These are phyloP conservation scores for Rhynchospora breviuscula DNA, from an alignment of 176 grass and related monocot species.

Conservation along the genomic window DNA sequence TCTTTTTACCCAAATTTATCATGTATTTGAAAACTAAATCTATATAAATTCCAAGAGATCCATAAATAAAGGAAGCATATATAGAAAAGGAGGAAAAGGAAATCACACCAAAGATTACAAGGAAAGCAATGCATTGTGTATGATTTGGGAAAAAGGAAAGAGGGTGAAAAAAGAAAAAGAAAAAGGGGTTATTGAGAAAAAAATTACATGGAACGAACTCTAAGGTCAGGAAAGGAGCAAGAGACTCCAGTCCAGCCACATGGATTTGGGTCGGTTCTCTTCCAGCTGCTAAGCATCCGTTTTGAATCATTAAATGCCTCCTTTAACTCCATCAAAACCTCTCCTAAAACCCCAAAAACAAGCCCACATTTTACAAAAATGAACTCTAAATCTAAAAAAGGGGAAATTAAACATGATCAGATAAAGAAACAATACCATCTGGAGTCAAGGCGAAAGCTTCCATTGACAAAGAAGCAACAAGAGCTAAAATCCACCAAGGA, in stretches of 20 bases:
- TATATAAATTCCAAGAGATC: slow-evolving; percentile 3
- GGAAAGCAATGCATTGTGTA: background rate
- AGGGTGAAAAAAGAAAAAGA: background rate
- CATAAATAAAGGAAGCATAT: background rate
- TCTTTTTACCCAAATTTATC: slow-evolving; percentile 11
- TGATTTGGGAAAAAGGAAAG: background rate
- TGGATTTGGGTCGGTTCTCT: slow-evolving; percentile 46
- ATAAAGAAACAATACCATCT: slow-evolving; percentile 44
- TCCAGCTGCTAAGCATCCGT: slow-evolving; percentile 60
- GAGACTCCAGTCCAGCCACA: slow-evolving; percentile 85
- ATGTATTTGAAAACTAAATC: slow-evolving; percentile 10
- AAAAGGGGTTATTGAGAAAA: background rate
- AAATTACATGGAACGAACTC: slow-evolving; percentile 83
- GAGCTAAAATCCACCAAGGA: background rate
- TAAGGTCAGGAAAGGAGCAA: slow-evolving; percentile 94
- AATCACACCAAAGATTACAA: no score
- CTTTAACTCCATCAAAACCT: slow-evolving; percentile 77
- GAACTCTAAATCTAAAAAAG: background rate
- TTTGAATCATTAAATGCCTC: slow-evolving; percentile 66
- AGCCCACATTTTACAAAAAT: background rate
- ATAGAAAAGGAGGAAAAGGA: background rate
- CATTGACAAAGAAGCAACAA: background rate
- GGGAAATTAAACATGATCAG: background rate
- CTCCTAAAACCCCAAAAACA: slow-evolving; percentile 27
- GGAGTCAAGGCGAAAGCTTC: slow-evolving; percentile 39